phyloP scores from a whole-genome alignment of 2,329 filamentous ascomycete species.

The Herpotrichia juniperi region DNA sequence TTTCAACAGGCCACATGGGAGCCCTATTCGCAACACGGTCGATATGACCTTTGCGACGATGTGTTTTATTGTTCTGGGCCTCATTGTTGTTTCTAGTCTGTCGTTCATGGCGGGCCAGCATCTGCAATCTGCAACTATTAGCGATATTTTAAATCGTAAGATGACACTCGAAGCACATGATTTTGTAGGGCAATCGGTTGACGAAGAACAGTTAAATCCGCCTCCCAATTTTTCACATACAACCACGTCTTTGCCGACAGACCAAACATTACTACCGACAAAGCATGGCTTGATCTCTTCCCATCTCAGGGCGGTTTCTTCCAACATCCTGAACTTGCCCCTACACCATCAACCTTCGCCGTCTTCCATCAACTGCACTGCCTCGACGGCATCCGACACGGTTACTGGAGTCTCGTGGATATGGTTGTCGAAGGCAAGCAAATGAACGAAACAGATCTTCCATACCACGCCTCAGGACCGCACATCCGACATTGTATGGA shows the following conservation, averaged over 20 bases:
- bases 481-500: constrained; percentile 21
- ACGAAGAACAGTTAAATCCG: neutral
- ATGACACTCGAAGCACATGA: too few species aligned
- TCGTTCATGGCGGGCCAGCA: neutral
- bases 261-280: constrained; percentile 11
- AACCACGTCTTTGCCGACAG: constrained; percentile 1
- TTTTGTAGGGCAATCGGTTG: too few species aligned
- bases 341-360: constrained; percentile 11
- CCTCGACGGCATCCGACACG: constrained; percentile 17
- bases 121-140: neutral
- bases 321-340: constrained; percentile 13
- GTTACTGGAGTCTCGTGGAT: constrained; percentile 14
- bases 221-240: constrained; percentile 3
- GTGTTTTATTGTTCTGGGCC: neutral
- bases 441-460: constrained; percentile 6
- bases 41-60: neutral
- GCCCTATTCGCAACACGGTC: neutral
- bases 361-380: constrained; percentile 25
- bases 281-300: constrained; percentile 15
- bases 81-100: neutral
- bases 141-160: neutral
- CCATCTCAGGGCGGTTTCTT: constrained; percentile 19
- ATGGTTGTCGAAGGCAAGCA: neutral
- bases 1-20: neutral
- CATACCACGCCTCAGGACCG: constrained; percentile 5